Evolutionary conservation across 2,329 filamentous ascomycete genomes (phyloP).

Genomic region (Ophiocordyceps camponoti-saundersi): DNA sequence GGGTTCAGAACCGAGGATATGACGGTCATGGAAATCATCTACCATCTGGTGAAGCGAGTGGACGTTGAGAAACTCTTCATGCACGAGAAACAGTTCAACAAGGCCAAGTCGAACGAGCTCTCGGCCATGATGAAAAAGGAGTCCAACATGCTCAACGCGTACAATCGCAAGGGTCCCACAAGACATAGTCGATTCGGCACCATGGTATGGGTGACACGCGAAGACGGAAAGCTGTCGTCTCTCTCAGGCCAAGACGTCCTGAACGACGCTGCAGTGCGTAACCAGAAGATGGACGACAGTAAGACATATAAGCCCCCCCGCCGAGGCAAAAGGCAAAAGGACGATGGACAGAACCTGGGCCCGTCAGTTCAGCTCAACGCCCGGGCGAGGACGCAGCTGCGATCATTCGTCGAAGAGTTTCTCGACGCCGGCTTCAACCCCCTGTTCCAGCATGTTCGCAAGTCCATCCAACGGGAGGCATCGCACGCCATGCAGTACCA

Average conservation of each 20-base stretch:
- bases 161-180: constrained; percentile 63
- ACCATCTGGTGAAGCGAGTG: constrained; percentile 82
- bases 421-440: constrained; percentile 93
- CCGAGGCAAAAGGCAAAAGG: constrained; percentile 40
- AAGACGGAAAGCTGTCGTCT: constrained; percentile 68
- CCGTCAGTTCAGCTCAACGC: constrained; percentile 51
- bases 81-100: constrained; percentile 54
- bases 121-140: constrained; percentile 64
- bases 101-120: constrained; percentile 56
- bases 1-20: constrained; percentile 85
- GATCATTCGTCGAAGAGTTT: constrained; percentile 79
- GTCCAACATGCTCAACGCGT: constrained; percentile 60
- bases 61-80: constrained; percentile 75
- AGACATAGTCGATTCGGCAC: constrained; percentile 90
- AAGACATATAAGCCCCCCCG: constrained; percentile 83
- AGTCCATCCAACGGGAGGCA: constrained; percentile 78
- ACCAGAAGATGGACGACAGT: constrained; percentile 76
- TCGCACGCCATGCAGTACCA: constrained; percentile 66
- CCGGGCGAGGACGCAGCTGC: constrained; percentile 59
- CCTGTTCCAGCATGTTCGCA: constrained; percentile 67
- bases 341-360: constrained; percentile 60
- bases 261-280: constrained; percentile 50
- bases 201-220: constrained; percentile 90
- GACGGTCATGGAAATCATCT: constrained; percentile 78
- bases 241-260: constrained; percentile 81